Percentiles rank a stretch among this genome's conserved stretches.
Evolutionary conservation across 2,329 filamentous ascomycete genomes (phyloP).

Genomic region (Cladobotryum mycophilum): DNA sequence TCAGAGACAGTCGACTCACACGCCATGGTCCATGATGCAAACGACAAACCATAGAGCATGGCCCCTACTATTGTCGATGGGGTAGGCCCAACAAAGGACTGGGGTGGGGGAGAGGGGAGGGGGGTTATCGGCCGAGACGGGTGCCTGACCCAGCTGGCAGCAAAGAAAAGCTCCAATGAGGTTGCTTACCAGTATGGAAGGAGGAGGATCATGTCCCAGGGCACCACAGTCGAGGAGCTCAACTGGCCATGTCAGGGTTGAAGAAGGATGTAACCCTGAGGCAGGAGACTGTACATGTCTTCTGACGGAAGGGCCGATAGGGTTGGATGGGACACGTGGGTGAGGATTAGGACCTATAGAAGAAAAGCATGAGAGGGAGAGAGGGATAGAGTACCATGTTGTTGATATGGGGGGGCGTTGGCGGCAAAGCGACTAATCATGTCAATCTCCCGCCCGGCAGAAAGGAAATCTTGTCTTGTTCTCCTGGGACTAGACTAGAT

Average conservation of each 20-base stretch:
- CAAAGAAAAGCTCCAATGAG: constrained; percentile 7
- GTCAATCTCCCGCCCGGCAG: constrained; percentile 7
- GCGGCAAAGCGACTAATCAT: neutral
- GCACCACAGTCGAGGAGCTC: constrained; percentile 5
- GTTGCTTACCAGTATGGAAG: constrained; percentile 6
- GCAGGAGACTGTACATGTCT: constrained; percentile 9
- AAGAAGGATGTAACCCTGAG: constrained; percentile 7
- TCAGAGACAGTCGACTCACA: constrained; percentile 6
- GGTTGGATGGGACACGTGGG: constrained; percentile 11
- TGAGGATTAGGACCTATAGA: neutral
- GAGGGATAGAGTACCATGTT: neutral
- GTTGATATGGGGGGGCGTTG: too few species aligned
- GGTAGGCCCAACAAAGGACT: too few species aligned
- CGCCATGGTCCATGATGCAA: constrained; percentile 3
- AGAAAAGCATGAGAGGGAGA: neutral
- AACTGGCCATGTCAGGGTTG: constrained; percentile 1
- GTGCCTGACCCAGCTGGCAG: constrained; percentile 1
- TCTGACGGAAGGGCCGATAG: constrained; percentile 13
- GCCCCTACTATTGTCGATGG: too few species aligned
- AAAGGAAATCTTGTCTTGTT: neutral
- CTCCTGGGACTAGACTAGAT: neutral
- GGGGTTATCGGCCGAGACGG: neutral
- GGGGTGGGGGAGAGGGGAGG: neutral
- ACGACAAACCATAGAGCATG: too few species aligned
- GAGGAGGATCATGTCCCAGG: constrained; percentile 3